A percentile compares a stretch with the other conserved stretches of the same genome.
Conservation (phyloP, 345 rosid genomes). For the Cochlearia excelsa region DNA sequence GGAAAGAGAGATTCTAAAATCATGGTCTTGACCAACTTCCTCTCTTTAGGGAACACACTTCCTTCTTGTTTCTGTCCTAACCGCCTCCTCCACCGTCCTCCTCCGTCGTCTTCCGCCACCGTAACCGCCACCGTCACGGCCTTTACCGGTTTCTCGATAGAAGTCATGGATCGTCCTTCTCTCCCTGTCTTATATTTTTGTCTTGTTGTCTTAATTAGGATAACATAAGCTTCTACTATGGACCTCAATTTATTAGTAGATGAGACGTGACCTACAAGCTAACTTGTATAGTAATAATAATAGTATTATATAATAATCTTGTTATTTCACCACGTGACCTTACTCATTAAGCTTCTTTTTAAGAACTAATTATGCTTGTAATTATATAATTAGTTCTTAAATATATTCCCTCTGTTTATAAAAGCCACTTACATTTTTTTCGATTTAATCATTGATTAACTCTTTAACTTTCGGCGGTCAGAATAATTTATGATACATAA, state of each 20-base stretch:
- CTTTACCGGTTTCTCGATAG: neutral
- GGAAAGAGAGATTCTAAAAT: slow-evolving; percentile 28
- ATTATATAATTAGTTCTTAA: too few relatives aligned
- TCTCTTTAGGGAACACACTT: slow-evolving; percentile 41
- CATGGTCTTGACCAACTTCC: slow-evolving; percentile 46
- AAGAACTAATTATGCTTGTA: too few relatives aligned
- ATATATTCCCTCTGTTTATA: too few relatives aligned
- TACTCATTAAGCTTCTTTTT: too few relatives aligned
- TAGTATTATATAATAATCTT: too few relatives aligned
- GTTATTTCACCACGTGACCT: too few relatives aligned
- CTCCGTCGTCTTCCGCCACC: slow-evolving; percentile 23
- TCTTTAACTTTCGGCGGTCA: too few relatives aligned
- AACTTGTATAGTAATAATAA: neutral
- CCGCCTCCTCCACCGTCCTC: slow-evolving; percentile 2
- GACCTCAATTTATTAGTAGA: slow-evolving; percentile 18
- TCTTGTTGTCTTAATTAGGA: slow-evolving; percentile 3
- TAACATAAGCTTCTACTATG: neutral
- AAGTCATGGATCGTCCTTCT: slow-evolving; percentile 9
- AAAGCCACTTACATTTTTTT: too few relatives aligned
- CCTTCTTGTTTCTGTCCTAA: slow-evolving; percentile 36
- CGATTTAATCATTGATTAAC: too few relatives aligned
- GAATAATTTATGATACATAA: too few relatives aligned
- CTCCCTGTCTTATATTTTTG: neutral
- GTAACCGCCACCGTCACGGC: neutral
- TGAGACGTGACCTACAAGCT: slow-evolving; percentile 11